These are phyloP conservation scores for Thinopyrum elongatum DNA, from an alignment of 176 grass and related monocot genomes.

Conservation along the genomic window DNA sequence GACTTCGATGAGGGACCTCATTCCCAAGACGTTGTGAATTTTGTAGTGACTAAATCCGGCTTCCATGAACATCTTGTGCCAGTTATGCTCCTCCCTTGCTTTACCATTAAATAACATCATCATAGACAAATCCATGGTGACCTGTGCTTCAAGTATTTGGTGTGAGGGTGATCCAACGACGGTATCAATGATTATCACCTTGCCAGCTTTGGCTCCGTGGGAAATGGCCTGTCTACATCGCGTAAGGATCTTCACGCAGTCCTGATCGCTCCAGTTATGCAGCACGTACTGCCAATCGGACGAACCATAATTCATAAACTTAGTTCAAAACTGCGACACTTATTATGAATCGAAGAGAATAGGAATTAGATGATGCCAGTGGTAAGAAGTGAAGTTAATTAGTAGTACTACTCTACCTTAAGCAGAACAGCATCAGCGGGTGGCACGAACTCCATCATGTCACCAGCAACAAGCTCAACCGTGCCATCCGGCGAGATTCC, in stretches of 20 bases:
- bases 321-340: too few species aligned
- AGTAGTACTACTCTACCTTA: neutral
- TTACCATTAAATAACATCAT: neutral
- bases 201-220: constrained; percentile 5
- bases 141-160: neutral
- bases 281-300: neutral
- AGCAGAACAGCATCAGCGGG: neutral
- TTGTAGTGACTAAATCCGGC: constrained; percentile 39
- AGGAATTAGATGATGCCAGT: too few species aligned
- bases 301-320: too few species aligned
- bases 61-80: constrained; percentile 14
- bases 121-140: constrained; percentile 31
- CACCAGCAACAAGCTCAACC: neutral
- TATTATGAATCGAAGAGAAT: too few species aligned
- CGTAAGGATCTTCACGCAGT: constrained; percentile 18
- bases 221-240: neutral
- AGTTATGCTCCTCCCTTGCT: constrained; percentile 18
- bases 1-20: constrained; percentile 25
- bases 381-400: too few species aligned
- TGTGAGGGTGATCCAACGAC: neutral
- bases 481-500: neutral
- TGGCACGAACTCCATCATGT: constrained; percentile 28
- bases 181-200: constrained; percentile 41
- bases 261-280: constrained; percentile 22
- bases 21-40: neutral